Conservation (phyloP, 2,329 filamentous ascomycete species). For the Cladosporium sp. region DNA sequence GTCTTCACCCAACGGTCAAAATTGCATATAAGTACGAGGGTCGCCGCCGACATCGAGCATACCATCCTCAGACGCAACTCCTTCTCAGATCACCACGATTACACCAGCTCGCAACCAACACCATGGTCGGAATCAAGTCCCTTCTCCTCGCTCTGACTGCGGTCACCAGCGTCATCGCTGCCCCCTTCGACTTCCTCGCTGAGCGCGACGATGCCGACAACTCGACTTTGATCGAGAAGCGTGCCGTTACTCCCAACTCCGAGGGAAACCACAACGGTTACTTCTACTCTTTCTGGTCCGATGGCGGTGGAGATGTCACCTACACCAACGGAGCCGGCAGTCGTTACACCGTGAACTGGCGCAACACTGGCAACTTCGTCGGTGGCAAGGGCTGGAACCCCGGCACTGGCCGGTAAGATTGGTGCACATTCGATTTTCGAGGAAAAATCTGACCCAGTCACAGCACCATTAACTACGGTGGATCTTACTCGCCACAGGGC, state of each 20-base stretch:
- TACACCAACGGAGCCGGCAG: conserved; percentile 59
- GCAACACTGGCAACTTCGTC: conserved; percentile 55
- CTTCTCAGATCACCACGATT: background rate
- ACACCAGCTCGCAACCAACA: background rate
- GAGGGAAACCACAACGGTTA: conserved; percentile 58
- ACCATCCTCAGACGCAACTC: conserved; percentile 5
- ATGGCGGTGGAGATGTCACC: conserved; percentile 52
- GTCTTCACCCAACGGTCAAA: background rate
- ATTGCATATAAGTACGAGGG: conserved; percentile 8
- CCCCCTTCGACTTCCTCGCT: conserved; percentile 36
- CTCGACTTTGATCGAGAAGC: conserved; percentile 36
- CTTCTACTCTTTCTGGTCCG: conserved; percentile 64
- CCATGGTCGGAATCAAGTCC: conserved; percentile 21
- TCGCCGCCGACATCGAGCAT: background rate
- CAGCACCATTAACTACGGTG: conserved; percentile 55
- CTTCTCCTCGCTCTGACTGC: conserved; percentile 43
- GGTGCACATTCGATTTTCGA: background rate
- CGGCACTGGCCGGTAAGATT: conserved; percentile 51
- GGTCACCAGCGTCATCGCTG: conserved; percentile 39
- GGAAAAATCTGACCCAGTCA: background rate
- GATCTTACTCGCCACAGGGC: conserved; percentile 50
- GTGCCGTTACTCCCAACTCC: conserved; percentile 47
- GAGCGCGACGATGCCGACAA: conserved; percentile 38
- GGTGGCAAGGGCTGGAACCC: conserved; percentile 62
- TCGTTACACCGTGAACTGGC: conserved; percentile 51